These are phyloP conservation scores for Trichoderma sp. DNA, from an alignment of 2,329 filamentous ascomycete genomes.

Conservation along the genomic window DNA sequence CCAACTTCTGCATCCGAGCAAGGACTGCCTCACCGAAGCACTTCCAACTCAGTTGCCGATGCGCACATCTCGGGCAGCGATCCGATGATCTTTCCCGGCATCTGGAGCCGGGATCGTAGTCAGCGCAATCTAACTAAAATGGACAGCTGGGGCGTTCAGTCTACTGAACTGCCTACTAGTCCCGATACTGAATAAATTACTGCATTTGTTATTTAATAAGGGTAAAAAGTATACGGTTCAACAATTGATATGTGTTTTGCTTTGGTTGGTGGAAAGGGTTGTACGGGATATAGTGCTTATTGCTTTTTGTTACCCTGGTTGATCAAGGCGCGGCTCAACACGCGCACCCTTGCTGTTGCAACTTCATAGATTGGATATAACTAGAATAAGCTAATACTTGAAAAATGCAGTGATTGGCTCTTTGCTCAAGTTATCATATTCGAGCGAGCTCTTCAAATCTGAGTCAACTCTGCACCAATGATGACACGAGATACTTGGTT, in stretches of 20 bases:
- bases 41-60: slow-evolving; percentile 47
- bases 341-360: background rate
- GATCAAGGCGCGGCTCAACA: background rate
- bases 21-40: slow-evolving; percentile 35
- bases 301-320: background rate
- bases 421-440: background rate
- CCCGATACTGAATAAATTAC: background rate
- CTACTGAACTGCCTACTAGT: background rate
- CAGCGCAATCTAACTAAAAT: slow-evolving; percentile 14
- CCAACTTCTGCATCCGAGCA: background rate
- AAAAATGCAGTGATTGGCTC: background rate
- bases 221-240: background rate
- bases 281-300: background rate
- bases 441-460: background rate
- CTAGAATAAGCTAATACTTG: background rate
- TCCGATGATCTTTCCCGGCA: slow-evolving; percentile 72
- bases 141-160: slow-evolving; percentile 18
- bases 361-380: background rate
- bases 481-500: background rate
- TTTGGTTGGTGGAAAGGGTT: background rate
- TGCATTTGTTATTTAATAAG: background rate
- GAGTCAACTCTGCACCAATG: background rate
- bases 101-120: slow-evolving; percentile 48
- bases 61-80: slow-evolving; percentile 61
- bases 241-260: background rate